Base-by-base conservation (phyloP, 2,329 filamentous ascomycete genomes). In the Curvularia sp. region DNA sequence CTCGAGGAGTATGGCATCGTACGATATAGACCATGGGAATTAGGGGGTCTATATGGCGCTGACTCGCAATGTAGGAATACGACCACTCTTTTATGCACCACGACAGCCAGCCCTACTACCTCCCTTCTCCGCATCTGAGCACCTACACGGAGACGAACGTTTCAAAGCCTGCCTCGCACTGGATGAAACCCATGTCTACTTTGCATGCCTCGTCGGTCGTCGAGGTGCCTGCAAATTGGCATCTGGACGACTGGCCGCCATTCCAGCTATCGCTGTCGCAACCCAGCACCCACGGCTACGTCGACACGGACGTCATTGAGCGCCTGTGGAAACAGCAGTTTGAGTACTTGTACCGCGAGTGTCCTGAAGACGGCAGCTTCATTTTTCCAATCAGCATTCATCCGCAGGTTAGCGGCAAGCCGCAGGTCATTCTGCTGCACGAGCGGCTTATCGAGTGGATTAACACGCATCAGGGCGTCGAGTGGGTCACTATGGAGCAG, bases 261-360 rank as follows among this genome's bases (percentile, higher is more conserved):
- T 73, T 80, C 56, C 75, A 77, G 65, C 71, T 74, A 26, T 74
- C 67, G 42, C 69, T 74, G 15, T 82, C 81, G 1, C 81, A 85
- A 1, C 77, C 86, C 0, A 88, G 88, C 61, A 85, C 81, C 1
- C 76, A 81, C 54, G 79, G 81, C 2, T 81, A 72, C 56, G 77
- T 82, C 20, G 77, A 82, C 58, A 75, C 79, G 0, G 66, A 72
- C 8, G 69, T 72, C 15, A 74, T 83, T 10, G 78, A 82, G 62
- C 69, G 71, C 43, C 63, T 80, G 28, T 83, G 80, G 81, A 75
- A 76, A 59, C 78, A 82, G 55, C 79, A 82, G 48, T 83, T 82
- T 53, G 77, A 79, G 51, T 82, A 75, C 56, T 71, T 75, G 39
- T 82, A 82, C 61, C 64, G 77, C 31, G 79, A 81, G 65, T 72